These are phyloP conservation scores for Eimeria maxima DNA, from an alignment of 169 alveolate species.

Conservation along the genomic window DNA sequence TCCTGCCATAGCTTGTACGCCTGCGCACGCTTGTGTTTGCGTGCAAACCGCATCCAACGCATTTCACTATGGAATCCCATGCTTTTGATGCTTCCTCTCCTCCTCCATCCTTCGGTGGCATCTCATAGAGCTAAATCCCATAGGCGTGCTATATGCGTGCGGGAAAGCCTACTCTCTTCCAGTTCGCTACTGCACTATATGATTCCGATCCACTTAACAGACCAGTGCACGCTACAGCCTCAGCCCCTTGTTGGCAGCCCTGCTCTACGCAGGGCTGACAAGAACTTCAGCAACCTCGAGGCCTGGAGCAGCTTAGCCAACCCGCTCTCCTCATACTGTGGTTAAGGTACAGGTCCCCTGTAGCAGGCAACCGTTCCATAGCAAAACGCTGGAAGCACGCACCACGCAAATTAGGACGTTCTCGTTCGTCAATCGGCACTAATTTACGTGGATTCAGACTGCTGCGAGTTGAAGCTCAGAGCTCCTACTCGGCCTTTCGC, in stretches of 20 bases:
- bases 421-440: not conserved
- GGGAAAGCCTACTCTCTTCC: not conserved
- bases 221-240: not conserved
- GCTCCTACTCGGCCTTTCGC: not conserved
- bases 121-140: not conserved
- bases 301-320: not conserved
- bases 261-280: not conserved
- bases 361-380: not conserved
- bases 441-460: not conserved
- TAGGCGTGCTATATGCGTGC: not conserved
- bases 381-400: not conserved
- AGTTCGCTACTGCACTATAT: not conserved
- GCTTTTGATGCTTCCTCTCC: not conserved
- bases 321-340: not conserved
- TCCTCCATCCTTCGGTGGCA: not conserved
- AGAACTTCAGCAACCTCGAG: not conserved
- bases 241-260: not conserved
- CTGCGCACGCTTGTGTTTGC: not conserved
- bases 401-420: not conserved
- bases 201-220: no score
- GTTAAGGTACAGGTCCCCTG: not conserved
- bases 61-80: not conserved
- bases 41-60: not conserved
- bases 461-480: not conserved
- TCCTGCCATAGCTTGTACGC: not conserved